A percentile compares a stretch with the other conserved stretches of the same genome.
These are phyloP conservation scores for Thyridium curvatum DNA, from an alignment of 2,329 filamentous ascomycete species.

Conservation along the genomic window DNA sequence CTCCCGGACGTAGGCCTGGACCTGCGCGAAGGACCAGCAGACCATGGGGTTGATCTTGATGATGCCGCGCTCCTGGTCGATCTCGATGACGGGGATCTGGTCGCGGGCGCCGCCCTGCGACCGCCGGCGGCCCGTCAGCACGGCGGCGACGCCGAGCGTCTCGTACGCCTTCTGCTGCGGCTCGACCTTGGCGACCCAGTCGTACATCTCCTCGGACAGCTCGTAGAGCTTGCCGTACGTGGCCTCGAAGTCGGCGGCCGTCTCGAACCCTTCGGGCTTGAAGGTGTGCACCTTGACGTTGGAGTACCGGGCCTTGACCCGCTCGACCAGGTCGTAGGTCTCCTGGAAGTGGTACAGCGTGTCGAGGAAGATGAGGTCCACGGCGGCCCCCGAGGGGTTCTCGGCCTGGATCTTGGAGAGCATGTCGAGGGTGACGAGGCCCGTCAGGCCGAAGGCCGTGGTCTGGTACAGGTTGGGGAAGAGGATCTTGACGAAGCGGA, in stretches of 20 bases:
- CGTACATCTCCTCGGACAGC: slow-evolving; percentile 80
- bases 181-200: slow-evolving; percentile 97
- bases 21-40: slow-evolving; percentile 88
- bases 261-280: slow-evolving; percentile 74
- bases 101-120: slow-evolving; percentile 92
- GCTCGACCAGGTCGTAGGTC: slow-evolving; percentile 67
- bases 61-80: slow-evolving; percentile 80
- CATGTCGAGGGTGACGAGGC: slow-evolving; percentile 80
- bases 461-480: slow-evolving; percentile 87
- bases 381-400: slow-evolving; percentile 47
- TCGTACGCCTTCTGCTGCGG: slow-evolving; percentile 87
- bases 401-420: slow-evolving; percentile 65
- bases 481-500: slow-evolving; percentile 86
- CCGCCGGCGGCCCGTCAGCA: slow-evolving; percentile 84
- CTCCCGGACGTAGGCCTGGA: slow-evolving; percentile 79
- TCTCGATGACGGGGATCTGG: slow-evolving; percentile 82
- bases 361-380: slow-evolving; percentile 75
- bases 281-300: slow-evolving; percentile 79
- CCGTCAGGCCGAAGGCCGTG: slow-evolving; percentile 76
- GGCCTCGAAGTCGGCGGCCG: slow-evolving; percentile 68
- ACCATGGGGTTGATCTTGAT: slow-evolving; percentile 98
- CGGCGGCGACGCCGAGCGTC: slow-evolving; percentile 80
- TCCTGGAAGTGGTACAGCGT: slow-evolving; percentile 78
- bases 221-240: slow-evolving; percentile 86
- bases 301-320: slow-evolving; percentile 70